Conservation (phyloP, 106 monocot genomes). For the Dioscorea dumetorum region DNA sequence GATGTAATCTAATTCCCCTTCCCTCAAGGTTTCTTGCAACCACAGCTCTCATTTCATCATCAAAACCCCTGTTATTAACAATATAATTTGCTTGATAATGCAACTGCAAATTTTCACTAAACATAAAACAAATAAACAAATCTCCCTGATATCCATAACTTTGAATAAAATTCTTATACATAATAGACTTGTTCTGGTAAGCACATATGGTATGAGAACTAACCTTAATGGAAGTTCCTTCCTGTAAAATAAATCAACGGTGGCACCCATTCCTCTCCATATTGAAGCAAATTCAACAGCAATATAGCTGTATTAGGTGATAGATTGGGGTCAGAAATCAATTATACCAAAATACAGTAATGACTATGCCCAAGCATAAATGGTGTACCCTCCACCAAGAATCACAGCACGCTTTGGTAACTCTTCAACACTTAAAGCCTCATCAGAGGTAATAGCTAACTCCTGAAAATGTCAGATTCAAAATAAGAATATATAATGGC, state of each 20-base stretch:
- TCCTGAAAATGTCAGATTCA: slow-evolving; percentile 35
- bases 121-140: not conserved
- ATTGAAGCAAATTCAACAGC: slow-evolving; percentile 99
- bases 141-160: not conserved
- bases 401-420: slow-evolving; percentile 83
- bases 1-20: slow-evolving; percentile 90
- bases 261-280: slow-evolving; percentile 89
- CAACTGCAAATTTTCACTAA: not conserved
- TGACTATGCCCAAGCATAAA: too few relatives aligned
- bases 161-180: too few relatives aligned
- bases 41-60: slow-evolving; percentile 89
- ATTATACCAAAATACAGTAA: too few relatives aligned
- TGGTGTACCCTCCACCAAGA: slow-evolving; percentile 90
- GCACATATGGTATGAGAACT: not conserved
- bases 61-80: slow-evolving; percentile 69
- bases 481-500: too few relatives aligned
- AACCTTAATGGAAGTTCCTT: slow-evolving; percentile 94
- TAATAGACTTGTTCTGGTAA: not conserved
- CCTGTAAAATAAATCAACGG: slow-evolving; percentile 89
- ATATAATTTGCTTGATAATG: not conserved
- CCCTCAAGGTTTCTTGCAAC: slow-evolving; percentile 94
- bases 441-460: slow-evolving; percentile 97
- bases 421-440: slow-evolving; percentile 97
- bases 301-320: slow-evolving; percentile 55
- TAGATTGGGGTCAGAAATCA: not conserved